Conservation (phyloP, 2,329 filamentous ascomycete species). For the Aspergillus candidus region DNA sequence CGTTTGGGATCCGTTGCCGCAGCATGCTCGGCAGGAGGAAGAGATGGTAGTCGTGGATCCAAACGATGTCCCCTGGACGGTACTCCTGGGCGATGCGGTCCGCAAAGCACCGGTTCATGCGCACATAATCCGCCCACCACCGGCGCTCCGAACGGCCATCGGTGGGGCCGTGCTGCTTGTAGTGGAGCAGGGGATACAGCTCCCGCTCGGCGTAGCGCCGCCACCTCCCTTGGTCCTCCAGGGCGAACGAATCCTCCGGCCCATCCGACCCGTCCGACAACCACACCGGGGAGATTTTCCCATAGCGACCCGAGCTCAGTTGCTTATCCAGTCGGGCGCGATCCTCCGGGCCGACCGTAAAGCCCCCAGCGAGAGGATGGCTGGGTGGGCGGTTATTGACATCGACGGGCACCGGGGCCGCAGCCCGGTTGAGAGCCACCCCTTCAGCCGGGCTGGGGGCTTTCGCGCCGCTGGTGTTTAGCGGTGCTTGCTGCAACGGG, state of each 20-base stretch:
- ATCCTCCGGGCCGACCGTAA: slow-evolving; percentile 65
- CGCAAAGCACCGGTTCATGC: slow-evolving; percentile 88
- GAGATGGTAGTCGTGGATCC: slow-evolving; percentile 92
- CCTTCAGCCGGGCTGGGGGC: slow-evolving; percentile 28
- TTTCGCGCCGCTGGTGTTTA: slow-evolving; percentile 21
- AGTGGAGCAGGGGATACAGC: slow-evolving; percentile 88
- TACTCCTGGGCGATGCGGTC: slow-evolving; percentile 83
- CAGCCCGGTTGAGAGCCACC: slow-evolving; percentile 62
- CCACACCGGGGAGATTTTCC: slow-evolving; percentile 84
- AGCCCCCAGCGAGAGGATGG: slow-evolving; percentile 59
- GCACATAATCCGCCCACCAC: slow-evolving; percentile 88
- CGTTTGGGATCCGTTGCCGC: slow-evolving; percentile 75
- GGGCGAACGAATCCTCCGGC: slow-evolving; percentile 59
- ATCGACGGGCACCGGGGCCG: slow-evolving; percentile 72
- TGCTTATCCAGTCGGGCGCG: slow-evolving; percentile 67
- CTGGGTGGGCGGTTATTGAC: slow-evolving; percentile 49
- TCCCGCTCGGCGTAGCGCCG: slow-evolving; percentile 85
- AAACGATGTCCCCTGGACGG: slow-evolving; percentile 84
- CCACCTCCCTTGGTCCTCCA: slow-evolving; percentile 83
- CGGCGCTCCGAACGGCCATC: slow-evolving; percentile 75
- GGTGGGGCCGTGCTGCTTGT: slow-evolving; percentile 87
- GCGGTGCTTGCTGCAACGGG: slow-evolving; percentile 26
- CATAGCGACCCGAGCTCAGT: slow-evolving; percentile 65
- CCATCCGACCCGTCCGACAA: slow-evolving; percentile 69
- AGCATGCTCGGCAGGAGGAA: slow-evolving; percentile 84